Percentiles rank a stretch among this genome's conserved stretches.
phyloP scores from a whole-genome alignment of 2,329 filamentous ascomycete species.

The Alternaria novae-zelandiae region DNA sequence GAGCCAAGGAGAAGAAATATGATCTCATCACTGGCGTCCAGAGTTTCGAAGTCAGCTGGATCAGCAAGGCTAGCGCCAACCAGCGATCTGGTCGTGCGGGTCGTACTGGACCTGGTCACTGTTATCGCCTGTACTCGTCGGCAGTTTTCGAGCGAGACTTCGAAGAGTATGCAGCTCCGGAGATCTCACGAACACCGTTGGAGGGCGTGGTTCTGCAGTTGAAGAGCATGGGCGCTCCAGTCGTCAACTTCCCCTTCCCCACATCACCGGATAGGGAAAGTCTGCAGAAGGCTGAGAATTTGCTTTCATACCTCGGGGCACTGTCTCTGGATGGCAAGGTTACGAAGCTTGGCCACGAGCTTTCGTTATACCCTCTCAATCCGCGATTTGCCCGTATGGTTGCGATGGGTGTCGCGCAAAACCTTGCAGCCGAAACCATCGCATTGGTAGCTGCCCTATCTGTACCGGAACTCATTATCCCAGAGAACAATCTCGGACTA shows the following conservation, averaged over 20 bases:
- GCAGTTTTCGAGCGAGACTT: slow-evolving; percentile 94
- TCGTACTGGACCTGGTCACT: slow-evolving; percentile 93
- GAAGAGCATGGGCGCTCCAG: slow-evolving; percentile 91
- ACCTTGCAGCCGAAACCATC: slow-evolving; percentile 83
- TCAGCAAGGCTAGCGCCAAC: slow-evolving; percentile 93
- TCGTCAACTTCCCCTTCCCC: slow-evolving; percentile 95
- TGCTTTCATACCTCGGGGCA: slow-evolving; percentile 85
- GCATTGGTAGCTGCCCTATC: slow-evolving; percentile 88
- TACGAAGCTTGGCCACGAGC: slow-evolving; percentile 77
- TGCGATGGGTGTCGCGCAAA: slow-evolving; percentile 82
- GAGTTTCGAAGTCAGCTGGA: slow-evolving; percentile 94
- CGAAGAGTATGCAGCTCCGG: slow-evolving; percentile 81
- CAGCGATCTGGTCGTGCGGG: slow-evolving; percentile 94
- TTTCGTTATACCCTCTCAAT: slow-evolving; percentile 88
- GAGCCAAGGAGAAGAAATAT: slow-evolving; percentile 90
- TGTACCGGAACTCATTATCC: slow-evolving; percentile 85
- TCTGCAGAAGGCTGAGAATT: slow-evolving; percentile 81
- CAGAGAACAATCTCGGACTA: slow-evolving; percentile 77
- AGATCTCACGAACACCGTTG: slow-evolving; percentile 88
- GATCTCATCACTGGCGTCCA: slow-evolving; percentile 90
- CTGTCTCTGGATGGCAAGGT: slow-evolving; percentile 74
- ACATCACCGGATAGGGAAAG: slow-evolving; percentile 81
- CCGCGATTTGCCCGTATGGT: slow-evolving; percentile 92
- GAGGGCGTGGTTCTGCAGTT: slow-evolving; percentile 89
- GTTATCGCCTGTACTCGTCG: slow-evolving; percentile 92